Base-by-base conservation (phyloP, 305 asterid species). In the Stenogyne calaminthoides region DNA sequence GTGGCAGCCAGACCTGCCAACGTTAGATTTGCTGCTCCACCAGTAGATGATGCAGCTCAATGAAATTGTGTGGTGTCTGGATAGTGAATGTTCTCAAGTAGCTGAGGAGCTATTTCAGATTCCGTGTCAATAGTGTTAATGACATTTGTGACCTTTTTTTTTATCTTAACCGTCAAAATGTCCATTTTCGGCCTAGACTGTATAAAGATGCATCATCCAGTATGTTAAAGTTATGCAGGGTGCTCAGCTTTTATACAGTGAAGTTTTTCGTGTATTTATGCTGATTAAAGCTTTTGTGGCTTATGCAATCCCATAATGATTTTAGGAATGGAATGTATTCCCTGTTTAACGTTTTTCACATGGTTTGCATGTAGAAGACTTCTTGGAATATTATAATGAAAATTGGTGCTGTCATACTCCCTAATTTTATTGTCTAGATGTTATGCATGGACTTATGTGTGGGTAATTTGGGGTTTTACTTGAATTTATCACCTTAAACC, bases 1-100 rank as follows among this genome's bases (percentile, higher is more conserved):
- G 98, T 89, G 59, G 88, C 87, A 64, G 95, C 89, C 15, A 80
- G 92, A 72, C 97, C 97, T 27, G 96, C 89, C 22, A 75, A 91
- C 55, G 83, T 92, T 71, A 84, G 94, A 76, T 90, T 92, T 77
- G 99, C 98, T 72, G 88, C 94, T 62, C 99, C 99, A 64, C 95
- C 90, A 0, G 84, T 80, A 10, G 95, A 86, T 9, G 88, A 82
- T 52, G 84, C 36, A 32, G 36, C 55, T 77, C 92, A 64, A 61
- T 84, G 69, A 73, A 76, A 83, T 58, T 71, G 78, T 12, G 25
- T 57, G n/a, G 42, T 68, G 71, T 59, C 40, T 32, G 54, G 34
- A 6, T 52, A 58, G 51, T 44, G 57, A 16, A 34, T 19, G 39
- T 52, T 55, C 40, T 67, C 64, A 64, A 69, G 16, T 56, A 44